Percentiles rank a stretch among this genome's conserved stretches.
Evolutionary conservation across 352 stramenopile species (phyloP).

Genomic region (Elongisporangium anandrum): DNA sequence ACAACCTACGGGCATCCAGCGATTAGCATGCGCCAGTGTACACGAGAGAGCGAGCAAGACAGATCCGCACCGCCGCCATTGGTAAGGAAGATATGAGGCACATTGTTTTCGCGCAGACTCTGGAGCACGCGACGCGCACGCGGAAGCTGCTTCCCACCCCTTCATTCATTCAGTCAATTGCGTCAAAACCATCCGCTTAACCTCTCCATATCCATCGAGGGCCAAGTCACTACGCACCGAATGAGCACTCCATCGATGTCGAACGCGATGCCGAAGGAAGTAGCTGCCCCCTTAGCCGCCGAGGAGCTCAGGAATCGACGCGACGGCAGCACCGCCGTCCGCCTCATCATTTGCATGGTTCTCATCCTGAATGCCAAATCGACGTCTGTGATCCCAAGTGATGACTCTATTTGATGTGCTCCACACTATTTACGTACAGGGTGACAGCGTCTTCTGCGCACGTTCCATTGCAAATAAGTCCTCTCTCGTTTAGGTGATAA

Average conservation of each 20-base stretch:
- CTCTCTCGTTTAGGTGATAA: not conserved
- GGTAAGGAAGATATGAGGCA: conserved; percentile 89
- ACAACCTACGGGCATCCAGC: conserved; percentile 40
- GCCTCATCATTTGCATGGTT: not conserved
- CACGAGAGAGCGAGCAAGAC: not conserved
- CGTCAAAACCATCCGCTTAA: not conserved
- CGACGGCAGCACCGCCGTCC: not conserved
- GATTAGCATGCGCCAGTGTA: not conserved
- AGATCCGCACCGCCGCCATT: conserved; percentile 65
- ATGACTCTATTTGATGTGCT: not conserved
- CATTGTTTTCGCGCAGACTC: conserved; percentile 46
- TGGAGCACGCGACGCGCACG: conserved; percentile 63
- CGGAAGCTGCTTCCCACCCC: conserved; percentile 67
- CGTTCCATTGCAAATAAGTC: not conserved
- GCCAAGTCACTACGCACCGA: conserved; percentile 25
- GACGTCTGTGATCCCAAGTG: not conserved
- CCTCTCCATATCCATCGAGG: not conserved
- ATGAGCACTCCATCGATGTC: conserved; percentile 92
- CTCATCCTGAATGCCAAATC: not conserved
- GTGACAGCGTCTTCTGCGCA: not conserved
- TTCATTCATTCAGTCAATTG: conserved; percentile 4
- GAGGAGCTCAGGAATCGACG: not conserved
- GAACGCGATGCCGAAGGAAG: conserved; percentile 83
- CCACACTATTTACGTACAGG: not conserved
- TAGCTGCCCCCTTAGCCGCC: not conserved